Percentiles rank a stretch among this genome's conserved stretches.
Conservation (phyloP, 345 rosid genomes). For the Aquilaria yunnanensis region DNA sequence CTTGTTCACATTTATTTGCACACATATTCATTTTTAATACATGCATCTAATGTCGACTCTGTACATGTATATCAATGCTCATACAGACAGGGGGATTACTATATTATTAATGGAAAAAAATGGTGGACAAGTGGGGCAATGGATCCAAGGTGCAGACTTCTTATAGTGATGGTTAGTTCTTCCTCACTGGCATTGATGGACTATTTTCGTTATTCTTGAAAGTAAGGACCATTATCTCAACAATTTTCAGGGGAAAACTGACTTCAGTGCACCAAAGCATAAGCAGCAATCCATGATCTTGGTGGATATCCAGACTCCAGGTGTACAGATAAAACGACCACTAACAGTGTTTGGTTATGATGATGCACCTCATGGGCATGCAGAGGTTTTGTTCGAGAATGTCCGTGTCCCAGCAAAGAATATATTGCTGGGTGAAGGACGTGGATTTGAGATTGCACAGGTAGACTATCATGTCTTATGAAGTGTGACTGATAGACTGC, state of each 20-base stretch:
- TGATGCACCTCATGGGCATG: conserved; percentile 99
- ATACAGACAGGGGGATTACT: conserved; percentile 75
- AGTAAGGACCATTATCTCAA: conserved; percentile 10
- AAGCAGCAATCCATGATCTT: conserved; percentile 96
- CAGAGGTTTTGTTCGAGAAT: conserved; percentile 73
- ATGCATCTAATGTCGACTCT: conserved; percentile 4
- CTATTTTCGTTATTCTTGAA: conserved; percentile 5
- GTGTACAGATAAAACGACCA: conserved; percentile 71
- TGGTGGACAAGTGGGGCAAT: conserved; percentile 99
- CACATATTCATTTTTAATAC: background rate
- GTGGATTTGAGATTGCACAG: conserved; percentile 99
- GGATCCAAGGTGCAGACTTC: conserved; percentile 97
- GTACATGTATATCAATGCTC: conserved; percentile 11
- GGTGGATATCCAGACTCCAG: conserved; percentile 75
- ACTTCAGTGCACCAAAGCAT: conserved; percentile 71
- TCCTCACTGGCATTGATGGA: background rate
- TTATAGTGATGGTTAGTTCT: conserved; percentile 89
- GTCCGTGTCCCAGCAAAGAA: conserved; percentile 78
- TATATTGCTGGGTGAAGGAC: conserved; percentile 92
- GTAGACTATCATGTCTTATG: conserved; percentile 28
- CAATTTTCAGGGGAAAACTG: conserved; percentile 76
- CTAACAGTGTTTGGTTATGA: conserved; percentile 88
- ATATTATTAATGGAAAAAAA: conserved; percentile 80
- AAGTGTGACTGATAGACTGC: background rate
- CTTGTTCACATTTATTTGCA: background rate